Percentiles rank a stretch among this genome's conserved stretches.
Conservation (phyloP, 352 stramenopile genomes). For the Phytophthora podocarpi region DNA sequence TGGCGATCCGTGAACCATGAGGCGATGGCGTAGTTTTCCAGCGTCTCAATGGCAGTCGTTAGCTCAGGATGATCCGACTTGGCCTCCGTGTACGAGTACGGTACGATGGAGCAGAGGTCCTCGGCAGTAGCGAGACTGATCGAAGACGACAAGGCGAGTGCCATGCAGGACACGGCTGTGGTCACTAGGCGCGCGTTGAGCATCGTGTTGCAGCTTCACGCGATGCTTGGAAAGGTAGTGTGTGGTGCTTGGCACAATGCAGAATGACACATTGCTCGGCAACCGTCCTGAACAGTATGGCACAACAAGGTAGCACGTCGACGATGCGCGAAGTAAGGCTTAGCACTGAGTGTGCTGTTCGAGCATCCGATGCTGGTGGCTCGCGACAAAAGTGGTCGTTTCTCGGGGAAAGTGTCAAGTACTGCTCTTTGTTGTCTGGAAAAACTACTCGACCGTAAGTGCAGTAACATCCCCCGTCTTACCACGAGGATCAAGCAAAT, state of each 20-base stretch:
- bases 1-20: slow-evolving; percentile 59
- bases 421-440: slow-evolving; percentile 17
- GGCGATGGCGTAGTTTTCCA: slow-evolving; percentile 48
- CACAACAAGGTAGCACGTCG: slow-evolving; percentile 1
- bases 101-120: slow-evolving; percentile 43
- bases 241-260: slow-evolving; percentile 17
- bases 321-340: slow-evolving; percentile 7
- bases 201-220: slow-evolving; percentile 14
- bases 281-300: not conserved
- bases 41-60: slow-evolving; percentile 32
- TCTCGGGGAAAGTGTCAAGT: slow-evolving; percentile 20
- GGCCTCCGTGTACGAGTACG: slow-evolving; percentile 43
- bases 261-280: slow-evolving; percentile 20
- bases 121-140: slow-evolving; percentile 11
- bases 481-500: not conserved
- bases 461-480: not conserved
- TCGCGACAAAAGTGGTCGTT: slow-evolving; percentile 10
- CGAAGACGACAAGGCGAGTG: slow-evolving; percentile 19
- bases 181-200: slow-evolving; percentile 9
- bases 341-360: not conserved
- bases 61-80: slow-evolving; percentile 40
- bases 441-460: not conserved
- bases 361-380: slow-evolving; percentile 16
- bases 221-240: slow-evolving; percentile 6
- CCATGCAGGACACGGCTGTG: slow-evolving; percentile 22